phyloP scores from a whole-genome alignment of 805 yeast species.

The Suhomyces sp. region DNA sequence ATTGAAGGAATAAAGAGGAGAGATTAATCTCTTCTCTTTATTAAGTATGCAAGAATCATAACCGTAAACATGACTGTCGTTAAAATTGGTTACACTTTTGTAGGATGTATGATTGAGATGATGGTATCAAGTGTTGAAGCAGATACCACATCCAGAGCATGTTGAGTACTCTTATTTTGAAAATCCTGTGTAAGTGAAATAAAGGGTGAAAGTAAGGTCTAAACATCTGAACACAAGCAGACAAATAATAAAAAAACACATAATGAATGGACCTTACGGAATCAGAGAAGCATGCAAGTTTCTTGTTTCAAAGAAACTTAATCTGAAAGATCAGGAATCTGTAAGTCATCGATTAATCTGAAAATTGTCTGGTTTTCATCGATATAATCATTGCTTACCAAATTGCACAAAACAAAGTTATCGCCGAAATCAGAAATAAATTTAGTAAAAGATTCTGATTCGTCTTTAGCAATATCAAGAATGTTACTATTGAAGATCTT shows the following conservation, averaged over 20 bases:
- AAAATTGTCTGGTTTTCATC: conserved; percentile 57
- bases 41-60: conserved; percentile 9
- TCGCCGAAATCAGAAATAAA: conserved; percentile 49
- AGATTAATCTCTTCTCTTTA: background rate
- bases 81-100: conserved; percentile 12
- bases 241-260: background rate
- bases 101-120: conserved; percentile 1
- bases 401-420: conserved; percentile 73
- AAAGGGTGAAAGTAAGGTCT: conserved; percentile 4
- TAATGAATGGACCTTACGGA: background rate
- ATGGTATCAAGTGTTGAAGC: conserved; percentile 24
- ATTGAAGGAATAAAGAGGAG: conserved; percentile 9
- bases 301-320: background rate
- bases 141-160: conserved; percentile 21
- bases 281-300: background rate
- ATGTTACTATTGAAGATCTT: conserved; percentile 42
- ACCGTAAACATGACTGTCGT: conserved; percentile 9
- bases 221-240: background rate
- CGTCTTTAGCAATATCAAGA: conserved; percentile 26
- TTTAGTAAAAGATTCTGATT: conserved; percentile 30
- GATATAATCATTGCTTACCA: conserved; percentile 82
- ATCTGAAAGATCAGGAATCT: conserved; percentile 9
- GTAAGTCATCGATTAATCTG: conserved; percentile 43
- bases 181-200: conserved; percentile 23
- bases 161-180: conserved; percentile 30